These are phyloP conservation scores for Kodamaea ohmeri DNA, from an alignment of 1,139 yeast species.

Conservation along the genomic window DNA sequence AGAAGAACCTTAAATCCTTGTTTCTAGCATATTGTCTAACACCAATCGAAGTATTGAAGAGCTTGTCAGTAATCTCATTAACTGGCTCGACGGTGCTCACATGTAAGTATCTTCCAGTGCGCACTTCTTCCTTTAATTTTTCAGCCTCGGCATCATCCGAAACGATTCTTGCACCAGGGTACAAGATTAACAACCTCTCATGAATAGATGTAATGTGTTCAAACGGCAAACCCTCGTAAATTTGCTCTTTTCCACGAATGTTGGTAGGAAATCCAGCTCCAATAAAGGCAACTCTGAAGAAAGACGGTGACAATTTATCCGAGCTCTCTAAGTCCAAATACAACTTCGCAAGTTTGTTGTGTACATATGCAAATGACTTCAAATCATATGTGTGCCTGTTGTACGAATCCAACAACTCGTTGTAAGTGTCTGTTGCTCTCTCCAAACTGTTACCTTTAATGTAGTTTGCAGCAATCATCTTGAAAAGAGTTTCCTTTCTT, in stretches of 20 bases:
- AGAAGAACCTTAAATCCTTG: slow-evolving; percentile 68
- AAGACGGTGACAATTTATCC: slow-evolving; percentile 75
- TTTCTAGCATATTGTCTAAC: slow-evolving; percentile 69
- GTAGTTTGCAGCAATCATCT: slow-evolving; percentile 70
- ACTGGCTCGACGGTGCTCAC: slow-evolving; percentile 73
- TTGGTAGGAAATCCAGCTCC: slow-evolving; percentile 85
- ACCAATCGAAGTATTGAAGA: slow-evolving; percentile 52
- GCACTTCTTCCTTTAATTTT: slow-evolving; percentile 45
- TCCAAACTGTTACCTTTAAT: slow-evolving; percentile 54
- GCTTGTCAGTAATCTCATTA: slow-evolving; percentile 49
- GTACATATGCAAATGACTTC: slow-evolving; percentile 72
- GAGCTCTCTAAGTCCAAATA: slow-evolving; percentile 67
- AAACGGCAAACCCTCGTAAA: slow-evolving; percentile 84
- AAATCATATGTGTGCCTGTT: slow-evolving; percentile 73
- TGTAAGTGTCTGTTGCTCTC: slow-evolving; percentile 46
- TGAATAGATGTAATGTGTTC: slow-evolving; percentile 85
- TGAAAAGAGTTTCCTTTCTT: slow-evolving; percentile 71
- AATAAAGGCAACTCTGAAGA: slow-evolving; percentile 74
- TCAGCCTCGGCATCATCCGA: slow-evolving; percentile 64
- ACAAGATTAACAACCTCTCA: slow-evolving; percentile 67
- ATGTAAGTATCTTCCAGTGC: slow-evolving; percentile 71
- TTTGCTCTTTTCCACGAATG: slow-evolving; percentile 71
- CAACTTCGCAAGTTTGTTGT: slow-evolving; percentile 63
- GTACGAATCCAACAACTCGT: slow-evolving; percentile 74
- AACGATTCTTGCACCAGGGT: slow-evolving; percentile 80